Conservation (phyloP, 345 rosid genomes). For the Populus ilicifolia region DNA sequence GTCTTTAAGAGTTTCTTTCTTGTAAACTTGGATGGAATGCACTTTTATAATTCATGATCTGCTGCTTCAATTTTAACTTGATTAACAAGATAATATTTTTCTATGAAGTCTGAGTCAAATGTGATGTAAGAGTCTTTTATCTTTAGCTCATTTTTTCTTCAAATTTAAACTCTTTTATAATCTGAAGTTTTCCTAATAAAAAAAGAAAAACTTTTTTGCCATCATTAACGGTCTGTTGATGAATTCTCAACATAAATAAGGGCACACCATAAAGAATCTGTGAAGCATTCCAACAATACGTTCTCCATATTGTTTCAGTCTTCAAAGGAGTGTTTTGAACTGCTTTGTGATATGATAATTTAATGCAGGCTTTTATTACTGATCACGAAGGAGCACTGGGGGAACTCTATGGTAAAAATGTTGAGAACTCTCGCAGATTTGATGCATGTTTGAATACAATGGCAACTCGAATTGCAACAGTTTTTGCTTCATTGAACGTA, state of each 20-base stretch:
- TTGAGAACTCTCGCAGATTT: constrained; percentile 56
- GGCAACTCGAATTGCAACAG: constrained; percentile 87
- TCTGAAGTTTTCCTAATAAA: no score
- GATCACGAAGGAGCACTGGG: constrained; percentile 77
- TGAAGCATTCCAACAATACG: neutral
- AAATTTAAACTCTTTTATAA: no score
- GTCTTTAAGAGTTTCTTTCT: neutral
- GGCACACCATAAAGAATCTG: neutral
- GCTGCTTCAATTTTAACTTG: neutral
- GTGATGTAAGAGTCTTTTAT: neutral
- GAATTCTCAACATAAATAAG: neutral
- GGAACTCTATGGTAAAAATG: constrained; percentile 57
- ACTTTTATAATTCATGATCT: neutral
- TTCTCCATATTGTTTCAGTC: neutral
- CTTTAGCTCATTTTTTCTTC: no score
- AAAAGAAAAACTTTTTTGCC: neutral
- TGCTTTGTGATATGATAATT: constrained; percentile 12
- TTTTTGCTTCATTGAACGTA: constrained; percentile 89
- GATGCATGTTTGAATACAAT: constrained; percentile 61
- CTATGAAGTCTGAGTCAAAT: neutral
- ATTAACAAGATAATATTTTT: neutral
- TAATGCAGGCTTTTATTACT: constrained; percentile 75
- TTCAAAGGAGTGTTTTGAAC: neutral
- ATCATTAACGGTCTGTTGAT: neutral
- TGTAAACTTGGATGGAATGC: neutral